Conservation (phyloP, 2,329 filamentous ascomycete species). For the Pyricularia grisea region DNA sequence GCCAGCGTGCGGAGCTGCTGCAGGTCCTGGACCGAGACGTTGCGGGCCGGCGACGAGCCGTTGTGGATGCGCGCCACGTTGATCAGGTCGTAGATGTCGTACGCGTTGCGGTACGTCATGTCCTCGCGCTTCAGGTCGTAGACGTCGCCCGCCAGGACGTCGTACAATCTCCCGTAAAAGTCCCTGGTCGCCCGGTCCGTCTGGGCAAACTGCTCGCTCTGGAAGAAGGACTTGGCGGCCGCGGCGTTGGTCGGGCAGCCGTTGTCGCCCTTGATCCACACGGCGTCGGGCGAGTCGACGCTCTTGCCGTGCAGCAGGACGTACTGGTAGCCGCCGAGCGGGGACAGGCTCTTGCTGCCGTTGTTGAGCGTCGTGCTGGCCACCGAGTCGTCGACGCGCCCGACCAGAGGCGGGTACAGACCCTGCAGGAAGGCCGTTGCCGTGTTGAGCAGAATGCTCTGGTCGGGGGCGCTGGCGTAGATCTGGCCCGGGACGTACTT, state of each 20-base stretch:
- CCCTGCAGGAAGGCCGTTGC: constrained; percentile 3
- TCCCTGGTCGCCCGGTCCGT: not conserved
- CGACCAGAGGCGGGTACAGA: not conserved
- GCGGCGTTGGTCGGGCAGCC: constrained; percentile 2
- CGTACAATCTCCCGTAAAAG: not conserved
- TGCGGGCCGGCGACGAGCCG: not conserved
- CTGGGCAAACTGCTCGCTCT: not conserved
- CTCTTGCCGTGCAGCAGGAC: not conserved
- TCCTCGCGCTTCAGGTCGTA: not conserved
- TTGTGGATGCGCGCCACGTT: constrained; percentile 3
- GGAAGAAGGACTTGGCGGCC: not conserved
- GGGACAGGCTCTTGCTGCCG: constrained; percentile 4
- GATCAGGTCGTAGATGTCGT: constrained; percentile 3
- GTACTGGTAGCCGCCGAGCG: constrained; percentile 4
- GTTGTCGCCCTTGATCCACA: constrained; percentile 4
- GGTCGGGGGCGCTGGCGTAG: constrained; percentile 2
- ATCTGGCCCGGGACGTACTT: not conserved
- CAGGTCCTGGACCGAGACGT: not conserved
- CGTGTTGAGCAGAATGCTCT: constrained; percentile 4
- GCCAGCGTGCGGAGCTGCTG: constrained; percentile 2
- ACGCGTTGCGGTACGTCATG: constrained; percentile 2
- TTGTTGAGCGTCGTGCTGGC: constrained; percentile 12
- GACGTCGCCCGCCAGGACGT: not conserved
- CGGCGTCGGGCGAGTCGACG: constrained; percentile 2
- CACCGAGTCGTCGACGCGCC: not conserved